Evolutionary conservation across 2,329 filamentous ascomycete genomes (phyloP).

Genomic region (Aspergillus eucalypticola): DNA sequence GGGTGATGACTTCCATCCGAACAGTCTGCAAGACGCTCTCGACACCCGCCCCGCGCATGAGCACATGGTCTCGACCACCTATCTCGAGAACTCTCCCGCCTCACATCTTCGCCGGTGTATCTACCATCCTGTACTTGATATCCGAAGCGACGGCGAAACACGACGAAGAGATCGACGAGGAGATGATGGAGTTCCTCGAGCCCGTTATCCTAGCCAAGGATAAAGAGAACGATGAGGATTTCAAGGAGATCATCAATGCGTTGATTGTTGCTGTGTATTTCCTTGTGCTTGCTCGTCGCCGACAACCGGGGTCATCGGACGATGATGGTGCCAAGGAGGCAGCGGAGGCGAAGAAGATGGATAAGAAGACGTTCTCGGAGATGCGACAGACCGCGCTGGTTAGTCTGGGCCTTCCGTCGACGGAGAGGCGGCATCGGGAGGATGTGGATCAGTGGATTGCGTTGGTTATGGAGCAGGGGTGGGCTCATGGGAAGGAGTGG

Average conservation of each 20-base stretch:
- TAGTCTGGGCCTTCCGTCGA: slow-evolving; percentile 42
- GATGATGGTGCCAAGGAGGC: slow-evolving; percentile 7
- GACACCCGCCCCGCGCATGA: slow-evolving; percentile 49
- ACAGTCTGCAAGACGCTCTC: slow-evolving; percentile 64
- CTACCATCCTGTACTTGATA: slow-evolving; percentile 54
- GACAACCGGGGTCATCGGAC: slow-evolving; percentile 22
- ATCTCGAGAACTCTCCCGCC: slow-evolving; percentile 59
- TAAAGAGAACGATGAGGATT: slow-evolving; percentile 50
- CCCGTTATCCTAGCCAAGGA: slow-evolving; percentile 45
- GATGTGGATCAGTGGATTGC: slow-evolving; percentile 65
- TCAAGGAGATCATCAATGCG: slow-evolving; percentile 40
- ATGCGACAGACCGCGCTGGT: slow-evolving; percentile 42
- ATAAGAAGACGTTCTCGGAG: slow-evolving; percentile 44
- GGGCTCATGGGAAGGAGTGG: slow-evolving; percentile 65
- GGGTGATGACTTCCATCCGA: slow-evolving; percentile 70
- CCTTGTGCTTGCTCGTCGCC: slow-evolving; percentile 53
- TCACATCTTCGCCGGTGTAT: slow-evolving; percentile 73
- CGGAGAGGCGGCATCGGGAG: slow-evolving; percentile 41
- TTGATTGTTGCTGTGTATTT: slow-evolving; percentile 48
- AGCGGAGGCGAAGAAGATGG: slow-evolving; percentile 34
- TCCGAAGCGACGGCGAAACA: slow-evolving; percentile 47
- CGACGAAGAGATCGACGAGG: slow-evolving; percentile 49
- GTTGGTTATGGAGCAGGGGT: slow-evolving; percentile 52
- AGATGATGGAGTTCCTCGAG: slow-evolving; percentile 36
- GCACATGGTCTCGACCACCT: slow-evolving; percentile 38